Evolutionary conservation across 805 yeast genomes (phyloP).

Genomic region (Tetrapisispora iriomotensis): DNA sequence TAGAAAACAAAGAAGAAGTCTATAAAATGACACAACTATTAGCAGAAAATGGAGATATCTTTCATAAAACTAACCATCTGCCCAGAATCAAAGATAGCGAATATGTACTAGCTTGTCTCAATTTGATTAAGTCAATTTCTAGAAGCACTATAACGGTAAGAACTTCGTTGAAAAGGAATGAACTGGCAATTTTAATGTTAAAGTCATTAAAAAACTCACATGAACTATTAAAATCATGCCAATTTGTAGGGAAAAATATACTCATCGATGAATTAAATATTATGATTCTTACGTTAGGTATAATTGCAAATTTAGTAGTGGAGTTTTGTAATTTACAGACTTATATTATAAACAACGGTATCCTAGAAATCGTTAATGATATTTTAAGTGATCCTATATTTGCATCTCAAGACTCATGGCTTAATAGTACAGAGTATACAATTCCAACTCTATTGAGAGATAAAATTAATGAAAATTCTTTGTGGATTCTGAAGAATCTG

Average conservation of each 20-base stretch:
- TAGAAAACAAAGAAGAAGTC: slow-evolving; percentile 9
- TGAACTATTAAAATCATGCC: slow-evolving; percentile 9
- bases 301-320: slow-evolving; percentile 35
- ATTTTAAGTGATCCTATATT: slow-evolving; percentile 22
- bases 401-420: slow-evolving; percentile 8
- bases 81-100: slow-evolving; percentile 22
- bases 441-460: slow-evolving; percentile 7
- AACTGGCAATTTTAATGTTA: slow-evolving; percentile 17
- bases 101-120: slow-evolving; percentile 20
- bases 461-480: slow-evolving; percentile 22
- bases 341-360: slow-evolving; percentile 30
- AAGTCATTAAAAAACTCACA: slow-evolving; percentile 13
- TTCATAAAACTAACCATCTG: slow-evolving; percentile 1
- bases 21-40: not conserved
- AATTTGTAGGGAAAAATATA: slow-evolving; percentile 16
- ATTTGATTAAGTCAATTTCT: slow-evolving; percentile 26
- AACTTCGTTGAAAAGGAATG: slow-evolving; percentile 21
- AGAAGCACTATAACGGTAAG: slow-evolving; percentile 26
- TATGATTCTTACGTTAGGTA: slow-evolving; percentile 29
- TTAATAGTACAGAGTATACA: not conserved
- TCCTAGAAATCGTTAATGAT: slow-evolving; percentile 21
- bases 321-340: slow-evolving; percentile 37
- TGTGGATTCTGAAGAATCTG: slow-evolving; percentile 30
- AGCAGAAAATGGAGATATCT: not conserved
- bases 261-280: slow-evolving; percentile 20